Conservation (phyloP, 2,329 filamentous ascomycete species). For the Tolypocladium capitatum region DNA sequence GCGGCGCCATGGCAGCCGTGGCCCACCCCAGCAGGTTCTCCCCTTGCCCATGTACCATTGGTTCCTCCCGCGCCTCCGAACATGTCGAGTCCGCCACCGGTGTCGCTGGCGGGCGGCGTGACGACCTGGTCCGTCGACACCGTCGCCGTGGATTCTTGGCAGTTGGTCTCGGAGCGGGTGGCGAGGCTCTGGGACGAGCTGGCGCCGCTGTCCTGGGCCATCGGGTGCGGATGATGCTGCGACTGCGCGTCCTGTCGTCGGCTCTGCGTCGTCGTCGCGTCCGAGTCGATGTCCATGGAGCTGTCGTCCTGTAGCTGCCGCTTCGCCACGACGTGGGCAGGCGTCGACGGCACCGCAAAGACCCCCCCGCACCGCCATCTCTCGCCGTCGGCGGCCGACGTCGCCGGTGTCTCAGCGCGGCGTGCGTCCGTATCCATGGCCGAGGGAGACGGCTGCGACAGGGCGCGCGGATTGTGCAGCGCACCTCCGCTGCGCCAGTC, state of each 20-base stretch:
- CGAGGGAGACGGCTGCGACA: neutral
- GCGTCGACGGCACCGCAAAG: neutral
- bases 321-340: neutral
- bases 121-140: constrained; percentile 13
- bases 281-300: constrained; percentile 1
- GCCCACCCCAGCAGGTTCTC: neutral
- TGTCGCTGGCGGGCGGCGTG: constrained; percentile 16
- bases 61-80: neutral
- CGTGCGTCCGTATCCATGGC: neutral
- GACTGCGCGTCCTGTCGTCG: neutral
- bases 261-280: constrained; percentile 1
- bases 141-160: constrained; percentile 16
- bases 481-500: neutral
- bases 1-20: constrained; percentile 7
- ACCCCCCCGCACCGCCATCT: neutral
- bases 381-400: neutral
- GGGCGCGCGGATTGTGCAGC: neutral
- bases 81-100: constrained; percentile 5
- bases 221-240: neutral
- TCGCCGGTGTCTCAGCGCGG: neutral
- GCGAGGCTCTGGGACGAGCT: constrained; percentile 6
- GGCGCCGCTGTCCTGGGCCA: constrained; percentile 1
- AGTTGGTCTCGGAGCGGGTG: constrained; percentile 8
- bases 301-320: neutral
- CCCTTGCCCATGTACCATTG: neutral